Percentiles rank a stretch among this genome's conserved stretches.
Conservation (phyloP, 192 early-diverging fungal genomes). For the Coemansia sp. region DNA sequence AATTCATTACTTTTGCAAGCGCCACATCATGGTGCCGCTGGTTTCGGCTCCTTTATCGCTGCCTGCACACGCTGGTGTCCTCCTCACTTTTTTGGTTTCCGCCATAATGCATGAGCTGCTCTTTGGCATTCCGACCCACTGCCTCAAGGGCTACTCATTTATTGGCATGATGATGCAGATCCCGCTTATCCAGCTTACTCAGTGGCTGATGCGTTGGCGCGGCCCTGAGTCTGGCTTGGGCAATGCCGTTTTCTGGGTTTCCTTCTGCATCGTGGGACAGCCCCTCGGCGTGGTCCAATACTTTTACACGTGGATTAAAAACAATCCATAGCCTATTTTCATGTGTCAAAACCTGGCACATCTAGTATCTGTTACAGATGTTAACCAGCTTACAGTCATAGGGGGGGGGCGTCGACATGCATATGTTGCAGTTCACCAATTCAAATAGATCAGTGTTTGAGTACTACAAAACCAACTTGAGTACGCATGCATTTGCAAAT, state of each 20-base stretch:
- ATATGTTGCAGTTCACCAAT: not conserved
- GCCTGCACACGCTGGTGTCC: slow-evolving; percentile 49
- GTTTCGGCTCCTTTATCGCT: slow-evolving; percentile 65
- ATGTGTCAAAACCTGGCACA: not conserved
- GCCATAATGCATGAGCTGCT: slow-evolving; percentile 84
- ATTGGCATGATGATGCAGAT: slow-evolving; percentile 77
- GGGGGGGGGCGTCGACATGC: too few relatives aligned
- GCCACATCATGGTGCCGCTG: slow-evolving; percentile 83
- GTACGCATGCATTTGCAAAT: too few relatives aligned
- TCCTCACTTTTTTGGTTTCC: slow-evolving; percentile 78
- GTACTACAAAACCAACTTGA: too few relatives aligned
- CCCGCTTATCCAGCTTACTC: slow-evolving; percentile 70
- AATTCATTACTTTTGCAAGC: slow-evolving; percentile 83
- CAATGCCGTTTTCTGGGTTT: slow-evolving; percentile 79
- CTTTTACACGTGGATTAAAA: slow-evolving; percentile 67
- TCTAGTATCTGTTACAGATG: not conserved
- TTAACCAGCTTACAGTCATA: not conserved
- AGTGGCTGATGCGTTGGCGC: slow-evolving; percentile 65
- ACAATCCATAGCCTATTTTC: slow-evolving; percentile 29
- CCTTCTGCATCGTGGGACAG: slow-evolving; percentile 78
- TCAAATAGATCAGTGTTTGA: too few relatives aligned
- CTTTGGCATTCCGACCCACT: slow-evolving; percentile 80
- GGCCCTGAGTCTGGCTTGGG: slow-evolving; percentile 67
- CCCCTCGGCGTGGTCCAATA: slow-evolving; percentile 71
- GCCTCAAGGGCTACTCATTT: slow-evolving; percentile 79